Conservation (phyloP, 345 rosid species). For the Gossypium bickii region DNA sequence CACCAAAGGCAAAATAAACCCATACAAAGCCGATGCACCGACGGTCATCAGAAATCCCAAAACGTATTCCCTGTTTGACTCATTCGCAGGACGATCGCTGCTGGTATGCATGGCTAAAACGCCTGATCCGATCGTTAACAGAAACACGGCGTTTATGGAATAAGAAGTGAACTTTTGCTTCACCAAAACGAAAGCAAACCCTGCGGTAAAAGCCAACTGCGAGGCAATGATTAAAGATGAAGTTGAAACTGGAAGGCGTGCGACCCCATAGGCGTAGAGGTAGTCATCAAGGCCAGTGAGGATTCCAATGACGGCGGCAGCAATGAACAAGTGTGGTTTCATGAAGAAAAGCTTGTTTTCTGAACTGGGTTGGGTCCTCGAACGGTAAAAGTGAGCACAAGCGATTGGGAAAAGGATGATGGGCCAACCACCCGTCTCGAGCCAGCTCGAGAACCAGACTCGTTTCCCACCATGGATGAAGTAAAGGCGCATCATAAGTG, state of each 20-base stretch:
- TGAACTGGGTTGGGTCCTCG: constrained; percentile 5
- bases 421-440: constrained; percentile 64
- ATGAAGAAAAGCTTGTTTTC: constrained; percentile 36
- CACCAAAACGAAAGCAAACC: constrained; percentile 62
- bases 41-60: constrained; percentile 64
- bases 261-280: constrained; percentile 66
- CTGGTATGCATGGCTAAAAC: constrained; percentile 53
- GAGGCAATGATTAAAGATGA: constrained; percentile 61
- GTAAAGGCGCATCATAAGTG: constrained; percentile 69
- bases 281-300: constrained; percentile 64
- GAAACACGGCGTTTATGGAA: constrained; percentile 52
- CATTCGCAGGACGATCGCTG: constrained; percentile 45
- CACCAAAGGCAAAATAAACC: constrained; percentile 61
- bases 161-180: constrained; percentile 59
- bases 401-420: constrained; percentile 43
- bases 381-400: constrained; percentile 35
- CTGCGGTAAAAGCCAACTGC: constrained; percentile 69
- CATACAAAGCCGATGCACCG: constrained; percentile 55
- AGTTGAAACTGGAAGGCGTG: constrained; percentile 69
- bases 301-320: constrained; percentile 43
- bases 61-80: constrained; percentile 38
- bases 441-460: constrained; percentile 72
- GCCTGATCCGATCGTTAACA: constrained; percentile 61
- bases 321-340: constrained; percentile 32
- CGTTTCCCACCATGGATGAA: constrained; percentile 69